Conservation (phyloP, 2,329 filamentous ascomycete species). For the Fusarium secorum region DNA sequence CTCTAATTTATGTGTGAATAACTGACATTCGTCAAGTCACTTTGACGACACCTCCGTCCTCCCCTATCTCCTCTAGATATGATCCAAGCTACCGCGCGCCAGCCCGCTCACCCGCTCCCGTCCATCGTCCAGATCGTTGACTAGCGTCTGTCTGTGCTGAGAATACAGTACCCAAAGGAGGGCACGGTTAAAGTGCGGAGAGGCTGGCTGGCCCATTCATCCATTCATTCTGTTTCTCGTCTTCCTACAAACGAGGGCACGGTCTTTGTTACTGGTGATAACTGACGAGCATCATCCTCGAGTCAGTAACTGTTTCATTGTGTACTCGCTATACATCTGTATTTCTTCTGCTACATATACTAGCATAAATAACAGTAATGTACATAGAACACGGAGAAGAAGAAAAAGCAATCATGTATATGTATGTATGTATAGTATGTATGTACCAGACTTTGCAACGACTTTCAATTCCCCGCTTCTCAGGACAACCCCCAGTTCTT, state of each 20-base stretch:
- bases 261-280: background rate
- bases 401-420: background rate
- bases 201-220: background rate
- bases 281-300: background rate
- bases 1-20: background rate
- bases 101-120: constrained; percentile 26
- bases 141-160: constrained; percentile 20
- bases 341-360: background rate
- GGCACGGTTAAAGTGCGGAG: background rate
- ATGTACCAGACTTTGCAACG: background rate
- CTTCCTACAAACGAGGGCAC: background rate
- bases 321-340: background rate
- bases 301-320: background rate
- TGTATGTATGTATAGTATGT: background rate
- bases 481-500: background rate
- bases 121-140: constrained; percentile 26
- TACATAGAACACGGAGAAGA: background rate
- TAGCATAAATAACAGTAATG: background rate
- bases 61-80: background rate
- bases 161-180: background rate
- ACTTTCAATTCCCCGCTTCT: background rate
- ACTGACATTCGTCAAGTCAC: background rate
- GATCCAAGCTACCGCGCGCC: constrained; percentile 23
- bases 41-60: background rate
- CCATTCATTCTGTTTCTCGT: background rate